Percentiles rank a stretch among this genome's conserved stretches.
Evolutionary conservation across 345 rosid genomes (phyloP).

Genomic region (Trapa bicornis): DNA sequence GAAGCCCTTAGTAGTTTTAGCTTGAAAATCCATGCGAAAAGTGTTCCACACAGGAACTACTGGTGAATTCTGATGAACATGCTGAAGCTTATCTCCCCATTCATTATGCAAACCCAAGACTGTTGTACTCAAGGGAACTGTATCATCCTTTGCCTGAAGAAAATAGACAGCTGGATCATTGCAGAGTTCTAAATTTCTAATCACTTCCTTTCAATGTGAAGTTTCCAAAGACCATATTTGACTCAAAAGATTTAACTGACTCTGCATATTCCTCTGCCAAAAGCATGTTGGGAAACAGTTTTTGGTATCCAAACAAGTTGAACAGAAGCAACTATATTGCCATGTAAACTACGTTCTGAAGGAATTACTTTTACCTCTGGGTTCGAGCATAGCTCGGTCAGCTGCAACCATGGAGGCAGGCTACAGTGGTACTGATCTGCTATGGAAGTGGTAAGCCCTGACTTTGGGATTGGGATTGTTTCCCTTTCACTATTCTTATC

Average conservation of each 20-base stretch:
- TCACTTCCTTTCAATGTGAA: not conserved
- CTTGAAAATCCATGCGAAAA: constrained; percentile 12
- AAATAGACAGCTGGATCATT: constrained; percentile 4
- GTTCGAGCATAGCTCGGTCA: constrained; percentile 33
- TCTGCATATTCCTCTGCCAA: not conserved
- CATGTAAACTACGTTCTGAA: constrained; percentile 12
- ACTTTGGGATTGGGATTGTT: constrained; percentile 22
- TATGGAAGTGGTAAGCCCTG: constrained; percentile 30
- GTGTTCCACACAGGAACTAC: constrained; percentile 6
- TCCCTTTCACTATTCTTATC: constrained; percentile 37
- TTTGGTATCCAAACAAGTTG: not conserved
- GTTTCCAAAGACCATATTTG: not conserved
- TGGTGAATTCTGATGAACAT: constrained; percentile 20
- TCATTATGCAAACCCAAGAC: constrained; percentile 27
- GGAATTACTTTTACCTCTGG: constrained; percentile 28
- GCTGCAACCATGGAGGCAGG: constrained; percentile 65
- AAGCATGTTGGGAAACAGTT: not conserved
- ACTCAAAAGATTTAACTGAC: not conserved
- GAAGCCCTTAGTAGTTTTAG: constrained; percentile 23
- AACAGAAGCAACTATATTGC: not conserved
- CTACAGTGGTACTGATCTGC: constrained; percentile 49
- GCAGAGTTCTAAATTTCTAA: not conserved
- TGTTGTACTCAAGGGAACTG: constrained; percentile 15
- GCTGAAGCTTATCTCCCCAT: constrained; percentile 36
- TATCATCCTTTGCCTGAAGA: constrained; percentile 37